Percentiles rank a stretch among this genome's conserved stretches.
These are phyloP conservation scores for Aspergillus ochraceus DNA, from an alignment of 2,329 filamentous ascomycete genomes.

Conservation along the genomic window DNA sequence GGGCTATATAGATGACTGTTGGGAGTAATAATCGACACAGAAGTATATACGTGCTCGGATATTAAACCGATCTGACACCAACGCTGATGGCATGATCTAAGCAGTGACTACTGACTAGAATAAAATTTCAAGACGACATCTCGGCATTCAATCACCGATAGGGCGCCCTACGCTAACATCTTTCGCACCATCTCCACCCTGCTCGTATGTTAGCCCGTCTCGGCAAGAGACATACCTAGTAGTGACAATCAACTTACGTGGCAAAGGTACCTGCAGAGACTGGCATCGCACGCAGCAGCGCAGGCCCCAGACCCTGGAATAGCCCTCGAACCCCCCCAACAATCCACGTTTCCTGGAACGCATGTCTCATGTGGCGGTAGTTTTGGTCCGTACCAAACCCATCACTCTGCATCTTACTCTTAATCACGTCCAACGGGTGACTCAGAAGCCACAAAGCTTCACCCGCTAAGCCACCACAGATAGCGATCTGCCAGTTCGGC, in stretches of 20 bases:
- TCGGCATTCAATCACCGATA: too few relatives aligned
- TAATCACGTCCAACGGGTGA: constrained; percentile 95
- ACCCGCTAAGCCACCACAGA: constrained; percentile 90
- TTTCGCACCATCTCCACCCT: too few relatives aligned
- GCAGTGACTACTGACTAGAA: too few relatives aligned
- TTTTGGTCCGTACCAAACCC: constrained; percentile 72
- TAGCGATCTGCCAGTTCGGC: constrained; percentile 78
- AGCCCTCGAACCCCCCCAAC: constrained; percentile 79
- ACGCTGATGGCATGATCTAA: too few relatives aligned
- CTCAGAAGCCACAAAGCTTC: constrained; percentile 90
- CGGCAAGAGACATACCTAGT: too few relatives aligned
- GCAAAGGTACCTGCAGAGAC: constrained; percentile 96
- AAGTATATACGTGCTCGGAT: too few relatives aligned
- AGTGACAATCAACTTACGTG: constrained; percentile 50
- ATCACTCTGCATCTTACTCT: constrained; percentile 99
- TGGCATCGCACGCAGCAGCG: constrained; percentile 90
- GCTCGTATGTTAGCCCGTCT: too few relatives aligned
- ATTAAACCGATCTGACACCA: too few relatives aligned
- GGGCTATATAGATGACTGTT: too few relatives aligned
- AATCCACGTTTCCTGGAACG: constrained; percentile 78
- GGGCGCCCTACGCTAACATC: too few relatives aligned
- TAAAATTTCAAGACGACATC: too few relatives aligned
- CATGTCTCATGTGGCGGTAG: constrained; percentile 83
- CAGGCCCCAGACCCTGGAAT: constrained; percentile 92
- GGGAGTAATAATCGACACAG: too few relatives aligned